Base-by-base conservation (phyloP, 129 eudicot species). In the Helichrysum umbraculigerum region DNA sequence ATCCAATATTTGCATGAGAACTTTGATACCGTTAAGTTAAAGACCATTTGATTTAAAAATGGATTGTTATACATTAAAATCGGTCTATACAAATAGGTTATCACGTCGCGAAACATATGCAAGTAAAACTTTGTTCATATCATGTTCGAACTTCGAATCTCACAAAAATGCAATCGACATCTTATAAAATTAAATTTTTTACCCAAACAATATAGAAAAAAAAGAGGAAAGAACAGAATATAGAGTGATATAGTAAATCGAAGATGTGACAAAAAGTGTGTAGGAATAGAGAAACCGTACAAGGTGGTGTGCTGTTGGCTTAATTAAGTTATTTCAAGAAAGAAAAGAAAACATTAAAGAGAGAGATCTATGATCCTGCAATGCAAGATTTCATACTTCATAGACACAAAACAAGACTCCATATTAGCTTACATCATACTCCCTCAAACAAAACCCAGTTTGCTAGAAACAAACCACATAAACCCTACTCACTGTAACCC, bases 401-500 rank as follows among this genome's bases (percentile, higher is more conserved):
- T 37, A 28, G 19, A 9, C 12, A 50, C 52, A 72, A 64, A 66
- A 73, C 62, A 34, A 30, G 10, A 64, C 83, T 67, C 83, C 83
- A 74, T 59, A 29, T 57, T 74, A 80, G 79, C 83, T 80, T 80
- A 80, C 83, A 80, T 80, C 52, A 62, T 62, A 56, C 70, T 21
- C 79, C 20, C 16, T 12, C 29, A 52, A 74, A 17, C 56, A 77
- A 63, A 79, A 73, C 66, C 66, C 61, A 70, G 14, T 54, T 29
- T 70, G 50, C 76, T 70, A 78, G 32, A 79, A 79, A 79, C 78
- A 79, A 79, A 68, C 71, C 76, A 65, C 14, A 65, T 33, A 41
- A 69, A 60, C 77, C 77, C 79, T 80, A 80, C 75, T 73, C 82
- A 42, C 84, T 80, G 84, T 79, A 80, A 58, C 75, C 66, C 65